Percentiles rank a stretch among this genome's conserved stretches.
phyloP scores from a whole-genome alignment of 805 yeast genomes.

The Metschnikowia dekortorum region DNA sequence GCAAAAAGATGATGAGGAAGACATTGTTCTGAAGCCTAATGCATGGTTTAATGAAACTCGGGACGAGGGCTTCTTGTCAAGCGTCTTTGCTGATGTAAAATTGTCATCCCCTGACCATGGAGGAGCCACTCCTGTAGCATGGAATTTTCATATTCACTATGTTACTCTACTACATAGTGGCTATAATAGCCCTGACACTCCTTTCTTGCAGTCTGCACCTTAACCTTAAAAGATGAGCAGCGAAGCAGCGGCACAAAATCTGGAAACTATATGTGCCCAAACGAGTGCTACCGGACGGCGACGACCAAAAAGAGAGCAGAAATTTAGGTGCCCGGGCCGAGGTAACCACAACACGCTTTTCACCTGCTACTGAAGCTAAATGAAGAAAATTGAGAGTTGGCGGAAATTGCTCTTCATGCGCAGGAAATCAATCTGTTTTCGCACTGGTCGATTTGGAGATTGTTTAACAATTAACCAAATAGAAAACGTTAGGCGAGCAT shows the following conservation, averaged over 20 bases:
- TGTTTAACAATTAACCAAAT: neutral
- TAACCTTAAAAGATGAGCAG: neutral
- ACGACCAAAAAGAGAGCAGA: neutral
- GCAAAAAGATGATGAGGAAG: neutral
- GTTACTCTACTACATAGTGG: neutral
- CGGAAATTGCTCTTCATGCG: neutral
- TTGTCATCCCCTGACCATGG: too few relatives aligned
- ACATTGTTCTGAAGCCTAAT: neutral
- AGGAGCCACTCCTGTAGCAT: neutral
- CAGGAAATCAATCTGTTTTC: neutral
- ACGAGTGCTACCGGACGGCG: neutral
- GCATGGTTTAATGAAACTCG: neutral
- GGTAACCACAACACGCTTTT: neutral
- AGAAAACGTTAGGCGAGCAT: neutral
- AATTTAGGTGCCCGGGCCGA: too few relatives aligned
- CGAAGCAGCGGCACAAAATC: neutral
- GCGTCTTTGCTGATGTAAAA: too few relatives aligned
- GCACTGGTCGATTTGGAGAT: neutral
- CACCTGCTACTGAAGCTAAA: neutral
- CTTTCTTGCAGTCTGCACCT: neutral
- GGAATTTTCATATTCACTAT: neutral
- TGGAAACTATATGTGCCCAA: too few relatives aligned
- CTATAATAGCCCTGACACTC: neutral
- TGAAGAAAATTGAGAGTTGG: neutral
- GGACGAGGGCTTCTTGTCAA: too few relatives aligned